These are phyloP conservation scores for Fraxinus albicans DNA, from an alignment of 305 asterid genomes.

Conservation along the genomic window DNA sequence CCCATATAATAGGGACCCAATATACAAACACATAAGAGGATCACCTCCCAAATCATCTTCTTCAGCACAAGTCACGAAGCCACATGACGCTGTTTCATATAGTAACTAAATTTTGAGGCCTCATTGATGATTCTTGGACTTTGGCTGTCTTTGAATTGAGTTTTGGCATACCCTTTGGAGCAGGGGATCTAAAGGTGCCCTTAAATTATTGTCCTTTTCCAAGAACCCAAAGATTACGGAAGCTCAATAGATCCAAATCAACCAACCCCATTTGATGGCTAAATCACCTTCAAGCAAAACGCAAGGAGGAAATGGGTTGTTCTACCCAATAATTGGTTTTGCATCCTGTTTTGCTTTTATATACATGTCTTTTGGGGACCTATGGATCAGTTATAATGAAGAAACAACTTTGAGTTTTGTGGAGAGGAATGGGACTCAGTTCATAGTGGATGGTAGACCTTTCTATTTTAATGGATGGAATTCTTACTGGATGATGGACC, in stretches of 20 bases:
- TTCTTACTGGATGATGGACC: slow-evolving; percentile 99
- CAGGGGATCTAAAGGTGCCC: slow-evolving; percentile 40
- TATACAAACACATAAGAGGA: background rate
- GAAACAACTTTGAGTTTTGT: slow-evolving; percentile 66
- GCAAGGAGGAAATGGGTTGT: slow-evolving; percentile 72
- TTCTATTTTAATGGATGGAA: slow-evolving; percentile 97
- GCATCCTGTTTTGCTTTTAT: slow-evolving; percentile 77
- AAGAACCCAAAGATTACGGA: slow-evolving; percentile 21
- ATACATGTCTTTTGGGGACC: slow-evolving; percentile 80
- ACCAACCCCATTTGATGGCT: slow-evolving; percentile 23
- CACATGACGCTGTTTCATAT: slow-evolving; percentile 29
- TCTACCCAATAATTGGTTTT: slow-evolving; percentile 85
- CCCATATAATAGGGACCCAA: background rate
- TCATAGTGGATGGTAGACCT: slow-evolving; percentile 75
- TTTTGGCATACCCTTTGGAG: slow-evolving; percentile 29
- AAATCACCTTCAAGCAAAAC: slow-evolving; percentile 33
- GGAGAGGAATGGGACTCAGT: slow-evolving; percentile 93
- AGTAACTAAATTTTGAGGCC: slow-evolving; percentile 31
- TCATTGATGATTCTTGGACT: slow-evolving; percentile 32
- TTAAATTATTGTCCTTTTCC: slow-evolving; percentile 30
- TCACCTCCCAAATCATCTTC: background rate
- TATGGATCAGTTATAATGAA: slow-evolving; percentile 50
- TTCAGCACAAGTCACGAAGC: background rate
- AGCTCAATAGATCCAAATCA: slow-evolving; percentile 33
- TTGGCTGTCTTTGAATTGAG: slow-evolving; percentile 21